These are phyloP conservation scores for Vaccinium macrocarpon DNA, from an alignment of 148 eudicot genomes.

Conservation along the genomic window DNA sequence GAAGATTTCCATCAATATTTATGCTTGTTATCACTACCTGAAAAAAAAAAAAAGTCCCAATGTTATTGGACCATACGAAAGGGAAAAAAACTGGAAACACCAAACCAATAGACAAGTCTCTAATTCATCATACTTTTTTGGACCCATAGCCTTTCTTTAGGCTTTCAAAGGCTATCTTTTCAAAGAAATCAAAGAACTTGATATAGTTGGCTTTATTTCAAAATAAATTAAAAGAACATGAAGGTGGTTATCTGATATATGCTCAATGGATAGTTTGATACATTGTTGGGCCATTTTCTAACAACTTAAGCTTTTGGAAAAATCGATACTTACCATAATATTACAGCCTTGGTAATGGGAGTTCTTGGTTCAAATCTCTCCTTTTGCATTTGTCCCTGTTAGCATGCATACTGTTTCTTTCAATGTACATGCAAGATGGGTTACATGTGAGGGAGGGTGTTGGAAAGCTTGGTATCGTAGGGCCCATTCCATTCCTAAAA, in stretches of 20 bases:
- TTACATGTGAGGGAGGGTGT: neutral
- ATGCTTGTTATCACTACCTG: conserved; percentile 98
- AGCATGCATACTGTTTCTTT: neutral
- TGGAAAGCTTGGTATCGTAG: neutral
- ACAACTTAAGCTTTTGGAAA: neutral
- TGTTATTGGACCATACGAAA: neutral
- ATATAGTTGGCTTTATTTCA: neutral
- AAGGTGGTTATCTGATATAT: neutral
- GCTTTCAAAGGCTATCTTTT: neutral
- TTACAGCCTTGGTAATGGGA: neutral
- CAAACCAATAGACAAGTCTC: conserved; percentile 1
- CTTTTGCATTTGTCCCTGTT: neutral
- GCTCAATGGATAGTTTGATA: neutral
- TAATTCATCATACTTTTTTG: neutral
- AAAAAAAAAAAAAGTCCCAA: conserved; percentile 14
- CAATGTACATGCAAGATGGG: neutral
- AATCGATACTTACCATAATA: neutral
- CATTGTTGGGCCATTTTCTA: neutral
- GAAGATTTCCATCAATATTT: conserved; percentile 64
- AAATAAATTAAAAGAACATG: conserved; percentile 6
- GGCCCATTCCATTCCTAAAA: neutral
- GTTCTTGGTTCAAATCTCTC: neutral
- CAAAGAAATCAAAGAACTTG: neutral
- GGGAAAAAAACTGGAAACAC: neutral
- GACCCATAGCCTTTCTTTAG: neutral